These are phyloP conservation scores for Suillus subaureus DNA, from an alignment of 768 basidiomycete genomes.

Conservation along the genomic window DNA sequence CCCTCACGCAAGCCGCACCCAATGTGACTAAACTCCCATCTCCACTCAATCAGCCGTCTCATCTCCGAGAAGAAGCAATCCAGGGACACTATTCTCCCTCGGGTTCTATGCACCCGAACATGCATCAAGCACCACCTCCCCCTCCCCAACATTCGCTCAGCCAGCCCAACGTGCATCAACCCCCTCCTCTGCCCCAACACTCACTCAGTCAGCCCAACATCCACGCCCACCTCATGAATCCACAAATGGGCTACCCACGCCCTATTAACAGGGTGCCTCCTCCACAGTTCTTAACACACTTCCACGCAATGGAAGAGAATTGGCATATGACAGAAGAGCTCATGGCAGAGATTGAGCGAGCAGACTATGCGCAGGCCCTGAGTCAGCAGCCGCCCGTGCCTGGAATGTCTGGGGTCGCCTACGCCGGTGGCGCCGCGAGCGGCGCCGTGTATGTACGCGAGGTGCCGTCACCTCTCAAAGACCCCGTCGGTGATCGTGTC, in stretches of 20 bases:
- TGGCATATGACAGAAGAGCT: conserved; percentile 74
- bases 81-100: conserved; percentile 50
- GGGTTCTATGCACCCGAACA: conserved; percentile 32
- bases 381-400: conserved; percentile 42
- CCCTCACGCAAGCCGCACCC: conserved; percentile 34
- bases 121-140: conserved; percentile 38
- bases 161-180: conserved; percentile 29
- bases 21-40: conserved; percentile 35
- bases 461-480: conserved; percentile 47
- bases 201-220: conserved; percentile 31
- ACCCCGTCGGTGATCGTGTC: conserved; percentile 56
- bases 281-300: conserved; percentile 58
- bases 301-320: conserved; percentile 54
- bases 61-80: conserved; percentile 30
- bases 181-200: conserved; percentile 42
- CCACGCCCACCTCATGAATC: conserved; percentile 31
- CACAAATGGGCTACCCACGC: conserved; percentile 58
- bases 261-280: conserved; percentile 59
- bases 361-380: conserved; percentile 63
- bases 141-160: conserved; percentile 32
- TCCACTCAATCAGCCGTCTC: conserved; percentile 28
- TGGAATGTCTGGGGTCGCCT: conserved; percentile 45
- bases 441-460: conserved; percentile 37
- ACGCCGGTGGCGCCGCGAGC: conserved; percentile 48
- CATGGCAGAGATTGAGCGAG: conserved; percentile 71